These are phyloP conservation scores for Knufia petricola DNA, from an alignment of 2,329 filamentous ascomycete species.

Conservation along the genomic window DNA sequence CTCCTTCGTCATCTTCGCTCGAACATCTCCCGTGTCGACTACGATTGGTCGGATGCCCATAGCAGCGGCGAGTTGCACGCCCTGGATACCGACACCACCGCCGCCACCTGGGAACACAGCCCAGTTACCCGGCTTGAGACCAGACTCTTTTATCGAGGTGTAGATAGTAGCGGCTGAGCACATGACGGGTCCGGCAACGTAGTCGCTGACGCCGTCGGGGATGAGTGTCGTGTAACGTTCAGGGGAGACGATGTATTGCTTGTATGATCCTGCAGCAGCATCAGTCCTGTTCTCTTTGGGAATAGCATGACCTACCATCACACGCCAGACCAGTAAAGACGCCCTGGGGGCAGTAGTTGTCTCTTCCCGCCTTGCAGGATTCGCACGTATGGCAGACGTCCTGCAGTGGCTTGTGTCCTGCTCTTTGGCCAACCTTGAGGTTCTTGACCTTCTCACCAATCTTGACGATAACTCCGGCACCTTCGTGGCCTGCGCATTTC, in stretches of 20 bases:
- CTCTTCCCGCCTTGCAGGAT: slow-evolving; percentile 42
- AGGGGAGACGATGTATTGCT: slow-evolving; percentile 49
- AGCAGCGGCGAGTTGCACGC: slow-evolving; percentile 44
- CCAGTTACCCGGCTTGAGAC: slow-evolving; percentile 43
- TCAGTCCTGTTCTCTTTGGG: neutral
- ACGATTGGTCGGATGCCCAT: slow-evolving; percentile 50
- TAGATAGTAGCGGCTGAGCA: slow-evolving; percentile 51
- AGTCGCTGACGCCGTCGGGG: slow-evolving; percentile 45
- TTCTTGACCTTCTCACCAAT: slow-evolving; percentile 44
- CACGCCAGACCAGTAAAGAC: slow-evolving; percentile 36
- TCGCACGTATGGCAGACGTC: slow-evolving; percentile 44
- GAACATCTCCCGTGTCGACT: slow-evolving; percentile 42
- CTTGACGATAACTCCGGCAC: slow-evolving; percentile 49
- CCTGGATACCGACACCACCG: slow-evolving; percentile 48
- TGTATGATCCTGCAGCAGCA: slow-evolving; percentile 39
- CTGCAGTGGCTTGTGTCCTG: slow-evolving; percentile 43
- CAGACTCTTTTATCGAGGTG: slow-evolving; percentile 43
- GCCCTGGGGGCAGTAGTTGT: slow-evolving; percentile 42
- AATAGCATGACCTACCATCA: slow-evolving; percentile 10
- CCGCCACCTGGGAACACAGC: slow-evolving; percentile 48
- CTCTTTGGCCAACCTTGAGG: slow-evolving; percentile 45
- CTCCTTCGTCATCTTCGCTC: slow-evolving; percentile 36
- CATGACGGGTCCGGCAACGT: slow-evolving; percentile 50
- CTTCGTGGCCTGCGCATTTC: slow-evolving; percentile 45
- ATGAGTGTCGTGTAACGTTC: slow-evolving; percentile 47